These are phyloP conservation scores for Vigna mungo DNA, from an alignment of 306 rosid genomes.

Conservation along the genomic window DNA sequence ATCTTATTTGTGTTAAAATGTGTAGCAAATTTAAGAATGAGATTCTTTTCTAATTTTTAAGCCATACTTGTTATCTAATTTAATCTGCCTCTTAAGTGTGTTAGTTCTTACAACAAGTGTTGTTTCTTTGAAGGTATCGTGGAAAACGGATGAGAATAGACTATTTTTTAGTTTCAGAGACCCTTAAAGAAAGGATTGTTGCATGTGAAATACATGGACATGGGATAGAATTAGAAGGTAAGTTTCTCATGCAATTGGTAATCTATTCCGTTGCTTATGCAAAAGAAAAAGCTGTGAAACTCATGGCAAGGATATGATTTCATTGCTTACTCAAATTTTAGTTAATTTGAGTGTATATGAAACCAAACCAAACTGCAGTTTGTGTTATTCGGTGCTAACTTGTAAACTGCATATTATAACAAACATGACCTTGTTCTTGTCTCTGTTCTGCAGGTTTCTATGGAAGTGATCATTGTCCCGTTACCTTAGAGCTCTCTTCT, in stretches of 20 bases:
- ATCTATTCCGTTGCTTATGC: conserved; percentile 14
- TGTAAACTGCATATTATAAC: neutral
- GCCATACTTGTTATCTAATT: conserved; percentile 33
- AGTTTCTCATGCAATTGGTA: conserved; percentile 15
- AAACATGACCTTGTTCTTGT: conserved; percentile 40
- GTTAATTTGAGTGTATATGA: neutral
- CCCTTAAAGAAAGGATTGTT: conserved; percentile 69
- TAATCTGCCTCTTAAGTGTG: conserved; percentile 23
- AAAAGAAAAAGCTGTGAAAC: conserved; percentile 21
- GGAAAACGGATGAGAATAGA: conserved; percentile 99
- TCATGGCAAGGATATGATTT: conserved; percentile 18
- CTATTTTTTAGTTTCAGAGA: conserved; percentile 77
- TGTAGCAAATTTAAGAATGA: conserved; percentile 1
- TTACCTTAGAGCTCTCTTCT: conserved; percentile 76
- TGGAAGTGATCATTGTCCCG: conserved; percentile 98
- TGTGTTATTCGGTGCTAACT: conserved; percentile 36
- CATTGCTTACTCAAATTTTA: conserved; percentile 10
- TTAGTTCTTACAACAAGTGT: conserved; percentile 38
- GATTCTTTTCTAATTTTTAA: neutral
- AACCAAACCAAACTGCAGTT: neutral
- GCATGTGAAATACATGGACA: conserved; percentile 89
- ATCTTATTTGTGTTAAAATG: neutral
- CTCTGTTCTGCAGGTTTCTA: conserved; percentile 70
- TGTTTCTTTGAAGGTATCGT: conserved; percentile 74
- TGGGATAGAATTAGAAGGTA: conserved; percentile 91